Percentiles rank a stretch among this genome's conserved stretches.
Evolutionary conservation across 1,139 yeast species (phyloP).

Genomic region (Scheffersomyces titani): DNA sequence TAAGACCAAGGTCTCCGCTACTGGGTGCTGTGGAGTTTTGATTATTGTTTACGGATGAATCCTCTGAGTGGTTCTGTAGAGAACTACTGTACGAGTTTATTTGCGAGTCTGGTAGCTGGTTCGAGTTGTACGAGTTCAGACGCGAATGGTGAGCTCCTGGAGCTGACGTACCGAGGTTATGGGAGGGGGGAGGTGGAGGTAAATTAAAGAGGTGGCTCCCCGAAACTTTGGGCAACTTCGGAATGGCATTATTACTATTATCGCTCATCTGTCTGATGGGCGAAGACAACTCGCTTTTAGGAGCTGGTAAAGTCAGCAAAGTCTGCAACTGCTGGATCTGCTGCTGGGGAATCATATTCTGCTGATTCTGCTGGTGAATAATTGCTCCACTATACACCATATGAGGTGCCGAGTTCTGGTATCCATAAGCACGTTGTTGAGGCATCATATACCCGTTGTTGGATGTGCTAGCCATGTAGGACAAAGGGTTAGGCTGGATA

Average conservation of each 20-base stretch:
- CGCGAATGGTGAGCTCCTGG: constrained; percentile 24
- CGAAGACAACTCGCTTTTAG: constrained; percentile 29
- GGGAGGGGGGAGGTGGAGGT: constrained; percentile 36
- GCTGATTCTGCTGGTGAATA: constrained; percentile 13
- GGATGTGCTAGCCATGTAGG: constrained; percentile 19
- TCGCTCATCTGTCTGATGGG: constrained; percentile 33
- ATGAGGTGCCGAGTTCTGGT: constrained; percentile 11
- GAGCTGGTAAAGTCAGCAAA: constrained; percentile 7
- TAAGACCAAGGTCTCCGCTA: constrained; percentile 35
- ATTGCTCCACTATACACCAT: constrained; percentile 14
- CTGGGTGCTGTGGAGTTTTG: constrained; percentile 21
- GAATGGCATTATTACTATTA: constrained; percentile 22
- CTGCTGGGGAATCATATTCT: constrained; percentile 9
- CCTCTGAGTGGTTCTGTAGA: constrained; percentile 11
- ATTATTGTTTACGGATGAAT: constrained; percentile 3
- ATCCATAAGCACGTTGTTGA: constrained; percentile 10
- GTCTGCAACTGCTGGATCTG: constrained; percentile 8
- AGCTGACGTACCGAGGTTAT: constrained; percentile 10
- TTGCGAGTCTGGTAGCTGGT: constrained; percentile 7
- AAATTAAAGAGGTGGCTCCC: constrained; percentile 30
- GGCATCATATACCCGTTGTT: constrained; percentile 8
- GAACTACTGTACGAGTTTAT: constrained; percentile 6
- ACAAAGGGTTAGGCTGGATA: constrained; percentile 25
- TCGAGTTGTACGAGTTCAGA: constrained; percentile 26
- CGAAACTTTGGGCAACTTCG: constrained; percentile 38